Evolutionary conservation across 2,329 filamentous ascomycete genomes (phyloP).

Genomic region (Fusarium paranaense): DNA sequence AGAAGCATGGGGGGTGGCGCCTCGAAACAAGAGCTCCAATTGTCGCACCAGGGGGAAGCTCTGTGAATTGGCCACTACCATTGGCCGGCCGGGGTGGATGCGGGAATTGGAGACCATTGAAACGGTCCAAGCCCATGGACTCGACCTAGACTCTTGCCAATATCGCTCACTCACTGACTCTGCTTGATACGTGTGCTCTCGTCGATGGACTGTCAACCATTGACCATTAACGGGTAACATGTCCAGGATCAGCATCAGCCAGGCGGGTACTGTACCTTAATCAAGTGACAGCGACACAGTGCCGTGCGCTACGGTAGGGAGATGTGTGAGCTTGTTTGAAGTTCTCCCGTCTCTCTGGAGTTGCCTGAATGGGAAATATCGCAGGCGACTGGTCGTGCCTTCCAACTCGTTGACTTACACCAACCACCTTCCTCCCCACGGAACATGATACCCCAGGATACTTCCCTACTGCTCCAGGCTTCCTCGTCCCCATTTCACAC

Average conservation of each 20-base stretch:
- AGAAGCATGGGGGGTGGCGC: slow-evolving; percentile 22
- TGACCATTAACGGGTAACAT: slow-evolving; percentile 18
- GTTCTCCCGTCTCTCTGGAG: slow-evolving; percentile 6
- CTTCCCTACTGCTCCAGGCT: neutral
- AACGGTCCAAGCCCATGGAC: slow-evolving; percentile 31
- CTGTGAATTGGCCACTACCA: slow-evolving; percentile 26
- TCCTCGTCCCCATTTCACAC: slow-evolving; percentile 10
- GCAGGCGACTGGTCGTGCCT: slow-evolving; percentile 18
- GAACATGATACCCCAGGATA: neutral
- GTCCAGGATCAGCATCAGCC: neutral
- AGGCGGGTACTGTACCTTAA: slow-evolving; percentile 1
- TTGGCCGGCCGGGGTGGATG: slow-evolving; percentile 31
- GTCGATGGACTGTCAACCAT: slow-evolving; percentile 3
- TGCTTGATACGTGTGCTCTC: slow-evolving; percentile 2
- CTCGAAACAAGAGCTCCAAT: slow-evolving; percentile 18
- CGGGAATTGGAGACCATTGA: slow-evolving; percentile 41
- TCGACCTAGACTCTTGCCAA: slow-evolving; percentile 29
- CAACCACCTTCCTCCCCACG: slow-evolving; percentile 3
- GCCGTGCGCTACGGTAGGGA: slow-evolving; percentile 19
- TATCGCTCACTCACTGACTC: slow-evolving; percentile 27
- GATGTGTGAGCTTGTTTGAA: slow-evolving; percentile 34
- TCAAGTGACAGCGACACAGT: slow-evolving; percentile 13
- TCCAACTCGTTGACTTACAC: slow-evolving; percentile 16
- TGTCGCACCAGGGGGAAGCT: neutral
- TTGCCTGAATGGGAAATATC: slow-evolving; percentile 19